Conservation (phyloP, 495 filamentous ascomycete species). For the Penicilliopsis zonata region DNA sequence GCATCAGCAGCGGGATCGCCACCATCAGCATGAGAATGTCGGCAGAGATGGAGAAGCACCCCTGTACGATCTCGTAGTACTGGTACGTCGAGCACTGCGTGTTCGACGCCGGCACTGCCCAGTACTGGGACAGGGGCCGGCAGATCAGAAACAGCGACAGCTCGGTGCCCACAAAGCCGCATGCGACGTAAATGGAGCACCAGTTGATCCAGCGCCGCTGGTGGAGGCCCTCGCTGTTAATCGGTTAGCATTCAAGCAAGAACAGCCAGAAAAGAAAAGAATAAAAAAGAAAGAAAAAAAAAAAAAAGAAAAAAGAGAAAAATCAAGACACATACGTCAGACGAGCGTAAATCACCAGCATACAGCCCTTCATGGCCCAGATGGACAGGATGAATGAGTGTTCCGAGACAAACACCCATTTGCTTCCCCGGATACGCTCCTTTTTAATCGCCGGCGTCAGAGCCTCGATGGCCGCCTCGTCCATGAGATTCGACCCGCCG, state of each 20-base stretch:
- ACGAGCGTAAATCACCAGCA: slow-evolving; percentile 42
- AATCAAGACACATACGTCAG: slow-evolving; percentile 28
- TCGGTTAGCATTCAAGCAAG: slow-evolving; percentile 5
- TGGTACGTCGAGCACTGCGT: slow-evolving; percentile 40
- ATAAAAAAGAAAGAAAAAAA: no score
- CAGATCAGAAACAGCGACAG: slow-evolving; percentile 54
- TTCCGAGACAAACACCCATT: slow-evolving; percentile 46
- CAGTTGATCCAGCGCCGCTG: slow-evolving; percentile 31
- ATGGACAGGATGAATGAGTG: slow-evolving; percentile 38
- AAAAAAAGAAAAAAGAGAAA: neutral
- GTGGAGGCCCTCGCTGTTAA: slow-evolving; percentile 20
- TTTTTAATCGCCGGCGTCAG: slow-evolving; percentile 27
- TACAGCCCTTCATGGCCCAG: slow-evolving; percentile 40
- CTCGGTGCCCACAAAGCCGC: slow-evolving; percentile 48
- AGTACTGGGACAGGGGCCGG: slow-evolving; percentile 47
- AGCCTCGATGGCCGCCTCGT: slow-evolving; percentile 20
- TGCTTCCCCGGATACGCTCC: slow-evolving; percentile 36
- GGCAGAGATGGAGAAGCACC: slow-evolving; percentile 50
- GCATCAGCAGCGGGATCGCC: slow-evolving; percentile 48
- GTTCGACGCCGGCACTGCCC: slow-evolving; percentile 37
- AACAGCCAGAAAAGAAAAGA: no score
- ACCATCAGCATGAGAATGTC: slow-evolving; percentile 54
- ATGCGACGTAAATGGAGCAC: slow-evolving; percentile 40
- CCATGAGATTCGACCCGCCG: slow-evolving; percentile 44
- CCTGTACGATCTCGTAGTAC: slow-evolving; percentile 40